phyloP scores from a whole-genome alignment of 805 yeast genomes.

The Suhomyces prunicola region DNA sequence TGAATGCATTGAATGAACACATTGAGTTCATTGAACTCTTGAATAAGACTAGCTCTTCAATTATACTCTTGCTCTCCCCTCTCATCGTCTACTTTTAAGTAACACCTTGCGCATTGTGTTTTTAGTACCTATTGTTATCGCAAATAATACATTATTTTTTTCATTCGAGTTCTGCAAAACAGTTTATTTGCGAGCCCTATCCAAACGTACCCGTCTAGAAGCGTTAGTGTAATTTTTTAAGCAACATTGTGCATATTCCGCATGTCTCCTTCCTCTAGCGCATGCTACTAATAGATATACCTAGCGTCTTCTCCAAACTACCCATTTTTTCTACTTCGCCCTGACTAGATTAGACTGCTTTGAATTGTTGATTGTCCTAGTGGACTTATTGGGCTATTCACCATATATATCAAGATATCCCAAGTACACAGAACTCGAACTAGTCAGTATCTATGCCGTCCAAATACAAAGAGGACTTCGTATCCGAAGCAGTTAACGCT shows the following conservation, averaged over 20 bases:
- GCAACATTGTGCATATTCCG: background rate
- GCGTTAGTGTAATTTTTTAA: background rate
- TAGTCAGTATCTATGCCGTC: background rate
- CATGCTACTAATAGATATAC: background rate
- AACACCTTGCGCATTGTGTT: background rate
- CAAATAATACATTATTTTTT: background rate
- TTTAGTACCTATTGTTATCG: background rate
- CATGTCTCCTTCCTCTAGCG: background rate
- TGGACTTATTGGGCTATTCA: background rate
- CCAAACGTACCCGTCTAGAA: background rate
- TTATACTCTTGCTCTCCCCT: background rate
- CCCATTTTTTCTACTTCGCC: background rate
- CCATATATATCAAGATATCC: background rate
- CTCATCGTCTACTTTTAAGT: background rate
- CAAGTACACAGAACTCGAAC: background rate
- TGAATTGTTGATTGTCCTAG: background rate
- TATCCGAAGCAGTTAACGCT: slow-evolving; percentile 2
- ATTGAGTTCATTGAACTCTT: background rate
- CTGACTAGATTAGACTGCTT: background rate
- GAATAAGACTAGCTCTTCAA: no score
- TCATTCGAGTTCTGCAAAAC: background rate
- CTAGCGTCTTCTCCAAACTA: background rate
- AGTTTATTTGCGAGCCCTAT: background rate
- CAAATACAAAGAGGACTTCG: background rate
- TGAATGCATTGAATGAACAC: background rate